Conservation (phyloP, 352 stramenopile species). For the Phytophthora fragariaefolia region DNA sequence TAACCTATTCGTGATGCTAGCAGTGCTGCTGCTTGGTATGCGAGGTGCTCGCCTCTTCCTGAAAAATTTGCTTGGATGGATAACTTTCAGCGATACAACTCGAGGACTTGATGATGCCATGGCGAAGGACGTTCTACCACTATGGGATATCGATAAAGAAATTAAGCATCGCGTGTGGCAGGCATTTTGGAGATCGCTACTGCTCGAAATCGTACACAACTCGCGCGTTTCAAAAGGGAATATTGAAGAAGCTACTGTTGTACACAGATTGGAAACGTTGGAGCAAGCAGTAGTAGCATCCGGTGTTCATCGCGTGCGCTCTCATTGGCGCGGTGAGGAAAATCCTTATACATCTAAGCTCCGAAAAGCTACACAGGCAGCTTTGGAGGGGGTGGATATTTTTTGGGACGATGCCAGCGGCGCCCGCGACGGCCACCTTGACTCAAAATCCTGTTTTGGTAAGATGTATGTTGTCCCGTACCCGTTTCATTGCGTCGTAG, state of each 20-base stretch:
- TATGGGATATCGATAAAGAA: slow-evolving; percentile 52
- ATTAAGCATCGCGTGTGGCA: slow-evolving; percentile 56
- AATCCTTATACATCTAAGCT: slow-evolving; percentile 30
- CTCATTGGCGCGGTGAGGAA: slow-evolving; percentile 44
- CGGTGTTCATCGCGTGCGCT: slow-evolving; percentile 42
- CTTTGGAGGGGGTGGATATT: slow-evolving; percentile 56
- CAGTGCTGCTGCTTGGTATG: slow-evolving; percentile 39
- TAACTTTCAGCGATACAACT: slow-evolving; percentile 52
- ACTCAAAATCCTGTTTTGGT: slow-evolving; percentile 46
- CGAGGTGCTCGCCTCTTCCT: slow-evolving; percentile 35
- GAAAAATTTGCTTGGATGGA: slow-evolving; percentile 44
- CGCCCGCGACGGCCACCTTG: slow-evolving; percentile 39
- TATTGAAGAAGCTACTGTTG: too few species aligned
- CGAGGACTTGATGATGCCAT: slow-evolving; percentile 38
- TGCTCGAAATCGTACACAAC: slow-evolving; percentile 29
- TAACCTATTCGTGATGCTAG: slow-evolving; percentile 48
- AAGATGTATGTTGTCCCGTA: slow-evolving; percentile 60
- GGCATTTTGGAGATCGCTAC: slow-evolving; percentile 48
- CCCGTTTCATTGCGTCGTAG: slow-evolving; percentile 55
- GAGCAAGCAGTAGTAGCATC: slow-evolving; percentile 38
- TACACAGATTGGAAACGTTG: too few species aligned
- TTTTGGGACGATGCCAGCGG: slow-evolving; percentile 44
- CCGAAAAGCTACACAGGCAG: slow-evolving; percentile 27
- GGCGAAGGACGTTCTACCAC: slow-evolving; percentile 29
- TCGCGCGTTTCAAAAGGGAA: too few species aligned